Percentiles rank a stretch among this genome's conserved stretches.
These are phyloP conservation scores for Lactifluus hygrophoroides DNA, from an alignment of 768 basidiomycete genomes.

Conservation along the genomic window DNA sequence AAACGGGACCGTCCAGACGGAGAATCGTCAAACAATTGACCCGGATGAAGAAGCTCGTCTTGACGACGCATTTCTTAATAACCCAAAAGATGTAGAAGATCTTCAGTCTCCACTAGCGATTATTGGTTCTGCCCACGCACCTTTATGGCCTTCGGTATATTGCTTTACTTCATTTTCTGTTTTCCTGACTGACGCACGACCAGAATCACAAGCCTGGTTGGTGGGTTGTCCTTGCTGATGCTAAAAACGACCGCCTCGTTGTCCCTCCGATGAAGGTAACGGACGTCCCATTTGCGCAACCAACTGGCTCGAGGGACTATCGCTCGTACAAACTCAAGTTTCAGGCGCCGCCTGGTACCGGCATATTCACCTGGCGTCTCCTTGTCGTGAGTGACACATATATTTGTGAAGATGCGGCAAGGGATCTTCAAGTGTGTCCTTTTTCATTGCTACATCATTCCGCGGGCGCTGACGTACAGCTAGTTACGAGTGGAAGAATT, in stretches of 20 bases:
- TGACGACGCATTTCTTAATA: slow-evolving; percentile 62
- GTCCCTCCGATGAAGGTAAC: slow-evolving; percentile 79
- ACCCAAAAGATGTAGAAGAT: slow-evolving; percentile 56
- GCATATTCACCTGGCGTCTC: slow-evolving; percentile 83
- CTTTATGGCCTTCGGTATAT: slow-evolving; percentile 82
- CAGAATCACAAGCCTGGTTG: slow-evolving; percentile 85
- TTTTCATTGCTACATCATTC: background rate
- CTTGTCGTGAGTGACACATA: slow-evolving; percentile 84
- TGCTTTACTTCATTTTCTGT: background rate
- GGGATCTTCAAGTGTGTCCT: slow-evolving; percentile 60
- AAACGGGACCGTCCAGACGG: slow-evolving; percentile 31
- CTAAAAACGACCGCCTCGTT: slow-evolving; percentile 74
- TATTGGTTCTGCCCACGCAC: slow-evolving; percentile 75
- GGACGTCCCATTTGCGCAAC: slow-evolving; percentile 63
- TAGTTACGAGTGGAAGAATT: slow-evolving; percentile 82
- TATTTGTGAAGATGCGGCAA: slow-evolving; percentile 67
- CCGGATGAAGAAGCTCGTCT: slow-evolving; percentile 34
- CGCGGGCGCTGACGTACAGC: background rate
- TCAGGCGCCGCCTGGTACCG: slow-evolving; percentile 82
- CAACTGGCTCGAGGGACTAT: slow-evolving; percentile 45
- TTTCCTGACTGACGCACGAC: background rate
- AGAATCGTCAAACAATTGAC: slow-evolving; percentile 39
- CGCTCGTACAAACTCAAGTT: slow-evolving; percentile 88
- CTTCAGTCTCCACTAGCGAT: slow-evolving; percentile 33
- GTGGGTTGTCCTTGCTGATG: slow-evolving; percentile 88